Conservation (phyloP, 306 rosid species). For the Fagus crenata region DNA sequence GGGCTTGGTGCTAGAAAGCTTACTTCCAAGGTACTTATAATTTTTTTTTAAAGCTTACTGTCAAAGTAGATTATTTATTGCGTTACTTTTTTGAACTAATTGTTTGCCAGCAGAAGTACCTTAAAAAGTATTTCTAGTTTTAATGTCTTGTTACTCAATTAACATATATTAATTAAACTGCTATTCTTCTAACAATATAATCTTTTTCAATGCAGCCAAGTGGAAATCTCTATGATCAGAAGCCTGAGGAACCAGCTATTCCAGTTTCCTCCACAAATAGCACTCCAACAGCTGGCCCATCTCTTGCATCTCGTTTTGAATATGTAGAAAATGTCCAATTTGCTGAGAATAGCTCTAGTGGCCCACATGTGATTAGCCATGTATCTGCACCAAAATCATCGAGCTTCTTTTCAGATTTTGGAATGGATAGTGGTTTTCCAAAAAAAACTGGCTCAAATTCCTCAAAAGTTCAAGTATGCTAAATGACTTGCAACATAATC, state of each 20-base stretch:
- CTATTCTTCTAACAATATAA: slow-evolving; percentile 20
- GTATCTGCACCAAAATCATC: slow-evolving; percentile 83
- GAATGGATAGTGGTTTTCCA: slow-evolving; percentile 71
- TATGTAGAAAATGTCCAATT: slow-evolving; percentile 80
- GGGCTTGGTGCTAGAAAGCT: slow-evolving; percentile 97
- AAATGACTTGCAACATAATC: background rate
- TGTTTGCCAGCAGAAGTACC: slow-evolving; percentile 6
- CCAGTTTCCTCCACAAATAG: slow-evolving; percentile 53
- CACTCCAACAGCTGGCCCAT: slow-evolving; percentile 48
- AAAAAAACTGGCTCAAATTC: slow-evolving; percentile 56
- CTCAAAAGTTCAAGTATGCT: slow-evolving; percentile 72
- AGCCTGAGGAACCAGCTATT: slow-evolving; percentile 77
- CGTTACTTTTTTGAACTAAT: slow-evolving; percentile 20
- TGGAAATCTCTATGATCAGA: slow-evolving; percentile 86
- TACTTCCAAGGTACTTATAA: slow-evolving; percentile 44
- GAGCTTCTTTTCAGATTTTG: slow-evolving; percentile 87
- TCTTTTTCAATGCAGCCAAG: slow-evolving; percentile 60
- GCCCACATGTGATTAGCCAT: slow-evolving; percentile 54
- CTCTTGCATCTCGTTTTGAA: slow-evolving; percentile 79
- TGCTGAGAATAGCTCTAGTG: slow-evolving; percentile 59
- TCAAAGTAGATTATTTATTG: slow-evolving; percentile 36
- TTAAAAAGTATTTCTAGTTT: slow-evolving; percentile 7
- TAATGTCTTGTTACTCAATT: slow-evolving; percentile 7
- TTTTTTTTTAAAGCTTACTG: slow-evolving; percentile 44
- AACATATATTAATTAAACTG: slow-evolving; percentile 11